These are phyloP conservation scores for Panicum virgatum DNA, from an alignment of 202 grass and related monocot genomes.

Conservation along the genomic window DNA sequence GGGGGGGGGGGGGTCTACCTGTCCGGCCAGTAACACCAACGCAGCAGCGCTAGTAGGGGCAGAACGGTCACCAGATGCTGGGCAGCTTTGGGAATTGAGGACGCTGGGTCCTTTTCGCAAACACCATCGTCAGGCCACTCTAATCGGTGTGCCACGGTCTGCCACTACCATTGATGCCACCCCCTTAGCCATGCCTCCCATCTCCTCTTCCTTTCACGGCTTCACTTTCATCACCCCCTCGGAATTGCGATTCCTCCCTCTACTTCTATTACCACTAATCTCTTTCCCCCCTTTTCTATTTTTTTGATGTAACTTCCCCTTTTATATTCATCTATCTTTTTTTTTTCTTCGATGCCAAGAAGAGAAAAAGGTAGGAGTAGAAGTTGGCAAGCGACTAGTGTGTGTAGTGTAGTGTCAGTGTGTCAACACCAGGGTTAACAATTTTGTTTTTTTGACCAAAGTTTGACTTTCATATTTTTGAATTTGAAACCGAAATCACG, in stretches of 20 bases:
- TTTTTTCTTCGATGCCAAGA: neutral
- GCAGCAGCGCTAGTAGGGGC: neutral
- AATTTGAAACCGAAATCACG: too few relatives aligned
- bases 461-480: too few relatives aligned
- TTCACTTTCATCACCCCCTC: neutral
- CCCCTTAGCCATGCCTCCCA: neutral
- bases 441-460: too few relatives aligned
- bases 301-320: too few relatives aligned
- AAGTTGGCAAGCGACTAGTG: neutral
- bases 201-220: neutral
- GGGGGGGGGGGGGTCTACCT: neutral
- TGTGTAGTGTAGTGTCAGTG: too few relatives aligned
- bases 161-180: slow-evolving; percentile 45
- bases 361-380: neutral
- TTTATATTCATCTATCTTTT: too few relatives aligned
- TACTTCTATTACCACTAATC: neutral
- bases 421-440: too few relatives aligned
- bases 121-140: slow-evolving; percentile 47
- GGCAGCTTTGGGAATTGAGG: slow-evolving; percentile 52
- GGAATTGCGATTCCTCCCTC: neutral
- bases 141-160: slow-evolving; percentile 56
- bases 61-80: slow-evolving; percentile 33
- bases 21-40: neutral
- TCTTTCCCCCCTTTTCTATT: too few relatives aligned
- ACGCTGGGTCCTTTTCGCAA: slow-evolving; percentile 30